Base-by-base conservation (phyloP, 2,329 filamentous ascomycete species). In the Anisogramma anomala region DNA sequence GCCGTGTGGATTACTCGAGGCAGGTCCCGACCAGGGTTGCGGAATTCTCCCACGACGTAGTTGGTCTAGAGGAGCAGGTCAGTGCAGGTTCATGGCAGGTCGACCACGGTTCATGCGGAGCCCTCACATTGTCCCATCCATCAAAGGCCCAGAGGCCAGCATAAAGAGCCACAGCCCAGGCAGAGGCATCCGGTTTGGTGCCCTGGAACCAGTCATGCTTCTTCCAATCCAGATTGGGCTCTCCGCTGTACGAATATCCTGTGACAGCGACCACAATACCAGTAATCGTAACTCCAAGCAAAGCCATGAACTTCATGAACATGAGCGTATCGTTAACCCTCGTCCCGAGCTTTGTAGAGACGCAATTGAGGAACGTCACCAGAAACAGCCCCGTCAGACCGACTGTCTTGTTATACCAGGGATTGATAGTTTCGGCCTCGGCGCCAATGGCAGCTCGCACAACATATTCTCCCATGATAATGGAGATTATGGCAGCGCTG, bases 381-480 rank as follows among this genome's bases (percentile, higher is more conserved):
- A 78, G 23, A 3, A 83, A 59, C 26, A 98, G 65, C 3, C 84
- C 88, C 6, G 76, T 66, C 45, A 96, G 61, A 1, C 88, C 91
- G 23, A 95, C 84, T 2, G 70, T 74, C 66, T 96, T 98, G 67
- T 84, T 87, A 55, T 95, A 74, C 88, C 89, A 96, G 2, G 79
- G 75, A 55, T 77, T 91, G 41, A 87, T 73, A 18, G 78, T 77
- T 53, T 84, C 79, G 2, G 84, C 84, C 43, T 94, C 85, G n/a
- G 87, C 79, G 7, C 88, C 88, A 44, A 94, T 81, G 32, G 83
- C 72, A 11, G 87, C 88, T 34, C 87, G 74, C 39, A 95, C 85
- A n/a, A 94, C 67, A 57, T 98, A 98, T 63, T 98, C 91, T 32
- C 91, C 91, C 69, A 96, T 95, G 55, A 98, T 95, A 51, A 98